Evolutionary conservation across 495 filamentous ascomycete genomes (phyloP).

Genomic region (Penicillium cinerascens): DNA sequence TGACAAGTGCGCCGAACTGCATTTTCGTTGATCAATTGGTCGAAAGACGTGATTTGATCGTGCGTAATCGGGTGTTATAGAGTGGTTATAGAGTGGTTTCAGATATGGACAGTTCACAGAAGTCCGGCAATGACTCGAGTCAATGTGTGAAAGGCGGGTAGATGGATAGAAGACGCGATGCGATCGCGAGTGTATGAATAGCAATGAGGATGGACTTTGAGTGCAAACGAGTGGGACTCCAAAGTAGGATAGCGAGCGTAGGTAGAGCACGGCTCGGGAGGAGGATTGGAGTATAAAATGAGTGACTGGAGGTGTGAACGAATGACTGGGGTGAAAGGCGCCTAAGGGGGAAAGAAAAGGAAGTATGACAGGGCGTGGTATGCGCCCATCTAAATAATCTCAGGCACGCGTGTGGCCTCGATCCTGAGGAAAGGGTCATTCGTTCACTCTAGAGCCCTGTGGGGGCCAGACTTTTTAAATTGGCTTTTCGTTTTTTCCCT

Average conservation of each 20-base stretch:
- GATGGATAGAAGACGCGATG: slow-evolving; percentile 4
- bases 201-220: slow-evolving; percentile 9
- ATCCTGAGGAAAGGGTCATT: slow-evolving; percentile 16
- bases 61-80: neutral
- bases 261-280: slow-evolving; percentile 27
- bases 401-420: neutral
- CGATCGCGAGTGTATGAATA: slow-evolving; percentile 1
- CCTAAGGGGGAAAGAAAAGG: slow-evolving; percentile 13
- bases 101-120: neutral
- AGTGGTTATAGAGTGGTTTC: neutral
- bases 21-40: slow-evolving; percentile 21
- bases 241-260: slow-evolving; percentile 22
- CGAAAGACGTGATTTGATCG: neutral
- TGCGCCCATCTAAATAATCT: slow-evolving; percentile 21
- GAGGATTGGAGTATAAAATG: slow-evolving; percentile 12
- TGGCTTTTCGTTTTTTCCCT: slow-evolving; percentile 6
- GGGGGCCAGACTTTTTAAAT: neutral
- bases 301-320: slow-evolving; percentile 15
- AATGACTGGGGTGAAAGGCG: slow-evolving; percentile 22
- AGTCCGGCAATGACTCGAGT: slow-evolving; percentile 3
- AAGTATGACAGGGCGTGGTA: slow-evolving; percentile 23
- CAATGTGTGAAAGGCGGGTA: neutral
- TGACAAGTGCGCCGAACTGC: slow-evolving; percentile 34
- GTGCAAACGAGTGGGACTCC: slow-evolving; percentile 29
- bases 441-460: slow-evolving; percentile 8